Evolutionary conservation across 2,329 filamentous ascomycete species (phyloP).

Genomic region (Claviceps fusiformis): DNA sequence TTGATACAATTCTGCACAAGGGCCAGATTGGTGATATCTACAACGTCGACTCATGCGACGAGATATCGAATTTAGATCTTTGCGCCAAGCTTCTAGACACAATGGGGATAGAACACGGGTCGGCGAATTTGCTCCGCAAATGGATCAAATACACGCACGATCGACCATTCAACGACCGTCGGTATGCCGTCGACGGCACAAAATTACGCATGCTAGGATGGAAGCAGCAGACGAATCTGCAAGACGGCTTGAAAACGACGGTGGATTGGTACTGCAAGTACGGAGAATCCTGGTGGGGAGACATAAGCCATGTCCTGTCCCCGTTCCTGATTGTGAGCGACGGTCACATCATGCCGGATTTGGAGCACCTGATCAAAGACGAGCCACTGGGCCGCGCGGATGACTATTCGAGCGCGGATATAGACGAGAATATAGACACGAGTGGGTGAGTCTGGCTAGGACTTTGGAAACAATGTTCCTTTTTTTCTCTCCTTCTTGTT

Average conservation of each 20-base stretch:
- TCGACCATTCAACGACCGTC: conserved; percentile 63
- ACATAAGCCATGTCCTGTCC: conserved; percentile 54
- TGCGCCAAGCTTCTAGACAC: conserved; percentile 51
- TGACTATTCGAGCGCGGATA: conserved; percentile 1
- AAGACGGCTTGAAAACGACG: conserved; percentile 47
- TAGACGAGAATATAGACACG: conserved; percentile 6
- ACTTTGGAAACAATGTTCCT: not conserved
- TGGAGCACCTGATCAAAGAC: conserved; percentile 20
- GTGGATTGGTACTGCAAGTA: conserved; percentile 58
- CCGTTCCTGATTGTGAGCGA: conserved; percentile 51
- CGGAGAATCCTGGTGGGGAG: conserved; percentile 58
- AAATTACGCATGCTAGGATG: conserved; percentile 56
- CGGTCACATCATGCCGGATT: conserved; percentile 39
- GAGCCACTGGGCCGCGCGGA: conserved; percentile 17
- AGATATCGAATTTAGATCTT: conserved; percentile 61
- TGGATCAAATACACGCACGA: conserved; percentile 67
- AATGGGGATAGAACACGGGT: conserved; percentile 41
- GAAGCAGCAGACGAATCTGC: conserved; percentile 52
- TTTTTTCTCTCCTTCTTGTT: not conserved
- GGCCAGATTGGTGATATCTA: conserved; percentile 64
- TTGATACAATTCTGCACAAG: conserved; percentile 72
- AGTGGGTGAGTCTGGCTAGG: too few relatives aligned
- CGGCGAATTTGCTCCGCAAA: conserved; percentile 38
- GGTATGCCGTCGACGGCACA: conserved; percentile 57
- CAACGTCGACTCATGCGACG: conserved; percentile 68